Evolutionary conservation across 179 eudicot genomes (phyloP), one percentile per base, ranked within the genome.

Genomic region (Vitellaria paradoxa): DNA sequence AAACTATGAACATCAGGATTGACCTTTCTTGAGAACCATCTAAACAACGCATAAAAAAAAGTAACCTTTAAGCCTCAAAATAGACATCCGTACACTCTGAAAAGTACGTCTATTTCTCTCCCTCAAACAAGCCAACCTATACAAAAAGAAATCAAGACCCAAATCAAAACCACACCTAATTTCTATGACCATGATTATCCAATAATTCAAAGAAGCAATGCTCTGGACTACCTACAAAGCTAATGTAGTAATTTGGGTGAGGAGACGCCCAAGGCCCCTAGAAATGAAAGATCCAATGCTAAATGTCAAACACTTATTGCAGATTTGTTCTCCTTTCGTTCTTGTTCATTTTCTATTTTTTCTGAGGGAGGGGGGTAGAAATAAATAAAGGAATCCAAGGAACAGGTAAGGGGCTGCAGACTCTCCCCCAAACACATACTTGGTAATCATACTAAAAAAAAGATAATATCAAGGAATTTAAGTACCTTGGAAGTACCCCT

Each of bases 401-500:
- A 30, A 30, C 37, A 2, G 37, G 37, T 46, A n/a, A 57, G 21
- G 21, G 18, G 72, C 37, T 13, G 78, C 69, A 75, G 21, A 23
- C 57, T 49, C 70, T 24, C 65, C 50, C 24, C 42, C 46, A 46
- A 30, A 63, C 18, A n/a, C 77, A 21, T 21, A 59, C 23, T 23
- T 47, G 24, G 37, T 20, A 11, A 40, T 63, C 37, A 52, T n/a
- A 37, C 4, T 65, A 9, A 21, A 23, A 69, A 69, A n/a, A 60
- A 67, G 37, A 59, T 46, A 11, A 50, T 14, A 68, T 17, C 61
- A 30, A 78, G 69, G 69, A 8, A 70, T 69, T 12, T 47, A 78
- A 69, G 56, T 88, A 96, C 99, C 98, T 89, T 93, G 77, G 94
- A 88, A 23, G 95, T 88, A 55, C 99, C 99, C 82, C 99, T 85